Base-by-base conservation (phyloP, 306 rosid genomes). In the Acacia crassicarpa region DNA sequence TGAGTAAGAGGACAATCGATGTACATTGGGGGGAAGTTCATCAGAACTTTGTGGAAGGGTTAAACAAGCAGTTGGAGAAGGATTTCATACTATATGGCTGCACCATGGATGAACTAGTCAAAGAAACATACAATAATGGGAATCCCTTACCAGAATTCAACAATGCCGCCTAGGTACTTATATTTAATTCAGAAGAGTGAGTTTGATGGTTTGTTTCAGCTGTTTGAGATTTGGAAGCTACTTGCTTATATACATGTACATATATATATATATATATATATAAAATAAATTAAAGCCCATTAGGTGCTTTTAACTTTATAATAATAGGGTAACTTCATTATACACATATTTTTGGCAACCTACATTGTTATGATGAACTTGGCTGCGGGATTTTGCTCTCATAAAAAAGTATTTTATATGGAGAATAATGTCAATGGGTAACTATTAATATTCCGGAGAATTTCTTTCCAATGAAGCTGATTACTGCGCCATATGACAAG, bases 21-120 rank as follows among this genome's bases (percentile, higher is more conserved):
- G 72, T 84, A 63, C 99, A 95, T 27, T 95, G 99, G 99, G 98
- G 96, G 68, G 87, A 85, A 62, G 93, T 91, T 83, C 98, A 95
- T 86, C 88, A 71, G 76, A 90, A 80, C 81, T 92, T 91, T 51
- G 76, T 93, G 46, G 98, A 92, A 84, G 87, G 86, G 58, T 89
- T 95, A 84, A 93, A 95, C 84, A 84, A 87, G 72, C 99, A 95
- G 70, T 88, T 95, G 79, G 90, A 79, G 89, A 94, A 92, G 89
- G 94, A 87, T 75, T 92, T 92, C 67, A 72, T 84, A 81, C 84
- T 95, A 40, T 95, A 92, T 86, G 98, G 98, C 78, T 85, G 80
- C 87, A 92, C 98, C 44, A 67, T 95, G 80, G 94, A 95, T 86
- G 98, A 93, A 83, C 94, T 95, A 77, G 91, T 95, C 82, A 95